These are phyloP conservation scores for Neofusicoccum parvum DNA, from an alignment of 2,329 filamentous ascomycete species.

Conservation along the genomic window DNA sequence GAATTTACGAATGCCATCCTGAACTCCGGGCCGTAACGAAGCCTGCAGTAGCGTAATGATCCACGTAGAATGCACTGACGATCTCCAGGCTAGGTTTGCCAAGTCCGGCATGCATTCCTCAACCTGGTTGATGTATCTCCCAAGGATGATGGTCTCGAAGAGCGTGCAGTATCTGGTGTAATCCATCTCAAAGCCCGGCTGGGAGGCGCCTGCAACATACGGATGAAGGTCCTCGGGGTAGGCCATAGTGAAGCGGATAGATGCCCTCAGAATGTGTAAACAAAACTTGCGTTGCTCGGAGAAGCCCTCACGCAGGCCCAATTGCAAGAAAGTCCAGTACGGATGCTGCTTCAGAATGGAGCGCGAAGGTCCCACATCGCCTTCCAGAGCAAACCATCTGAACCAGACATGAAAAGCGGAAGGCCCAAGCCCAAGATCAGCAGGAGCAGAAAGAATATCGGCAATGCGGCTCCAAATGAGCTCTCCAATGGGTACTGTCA, in stretches of 20 bases:
- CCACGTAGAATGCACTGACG: conserved; percentile 44
- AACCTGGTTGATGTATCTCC: conserved; percentile 53
- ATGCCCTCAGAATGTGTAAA: conserved; percentile 47
- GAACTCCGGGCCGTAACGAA: conserved; percentile 43
- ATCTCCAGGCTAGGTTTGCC: conserved; percentile 38
- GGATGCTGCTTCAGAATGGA: conserved; percentile 31
- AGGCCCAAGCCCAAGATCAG: not conserved
- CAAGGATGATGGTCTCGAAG: conserved; percentile 52
- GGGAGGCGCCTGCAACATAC: not conserved
- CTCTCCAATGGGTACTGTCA: not conserved
- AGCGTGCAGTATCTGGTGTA: conserved; percentile 49
- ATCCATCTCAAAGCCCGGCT: conserved; percentile 30
- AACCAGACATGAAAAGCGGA: conserved; percentile 37
- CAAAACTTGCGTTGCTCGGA: conserved; percentile 50
- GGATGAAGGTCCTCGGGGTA: conserved; percentile 24
- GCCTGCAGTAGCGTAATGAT: conserved; percentile 46
- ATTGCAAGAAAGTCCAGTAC: conserved; percentile 45
- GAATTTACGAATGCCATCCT: conserved; percentile 50
- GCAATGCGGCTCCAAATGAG: conserved; percentile 13
- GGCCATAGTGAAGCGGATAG: conserved; percentile 29
- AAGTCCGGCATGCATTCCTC: conserved; percentile 49
- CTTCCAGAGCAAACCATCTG: conserved; percentile 35
- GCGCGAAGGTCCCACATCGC: conserved; percentile 24
- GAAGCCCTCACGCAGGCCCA: conserved; percentile 45
- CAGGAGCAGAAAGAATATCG: not conserved